Evolutionary conservation across 352 stramenopile species (phyloP).

Genomic region (Globisporangium nunn): DNA sequence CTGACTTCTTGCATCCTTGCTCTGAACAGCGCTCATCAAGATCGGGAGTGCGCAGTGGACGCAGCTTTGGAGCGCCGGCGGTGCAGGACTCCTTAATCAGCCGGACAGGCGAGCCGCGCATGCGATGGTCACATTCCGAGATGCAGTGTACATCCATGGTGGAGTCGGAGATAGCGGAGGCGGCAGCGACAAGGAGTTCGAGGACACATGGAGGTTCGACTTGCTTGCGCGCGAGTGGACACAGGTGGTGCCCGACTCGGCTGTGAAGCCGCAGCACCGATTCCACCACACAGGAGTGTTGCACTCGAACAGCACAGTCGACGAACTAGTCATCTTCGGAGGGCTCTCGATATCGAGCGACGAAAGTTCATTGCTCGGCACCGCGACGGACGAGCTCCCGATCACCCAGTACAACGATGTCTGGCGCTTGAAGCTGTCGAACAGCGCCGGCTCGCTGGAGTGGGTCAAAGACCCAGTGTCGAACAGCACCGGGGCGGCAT

Average conservation of each 20-base stretch:
- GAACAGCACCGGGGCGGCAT: slow-evolving; percentile 1
- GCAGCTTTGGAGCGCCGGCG: slow-evolving; percentile 32
- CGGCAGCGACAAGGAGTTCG: slow-evolving; percentile 40
- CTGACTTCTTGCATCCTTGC: neutral
- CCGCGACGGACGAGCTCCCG: slow-evolving; percentile 10
- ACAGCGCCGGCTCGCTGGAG: neutral
- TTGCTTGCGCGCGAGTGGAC: slow-evolving; percentile 26
- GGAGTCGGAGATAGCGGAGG: slow-evolving; percentile 29
- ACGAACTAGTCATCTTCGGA: slow-evolving; percentile 48
- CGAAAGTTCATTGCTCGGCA: neutral
- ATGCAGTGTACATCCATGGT: slow-evolving; percentile 58
- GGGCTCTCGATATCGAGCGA: slow-evolving; percentile 29
- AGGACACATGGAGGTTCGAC: slow-evolving; percentile 72
- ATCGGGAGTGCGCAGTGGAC: slow-evolving; percentile 35
- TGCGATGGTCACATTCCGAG: slow-evolving; percentile 31
- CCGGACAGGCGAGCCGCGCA: slow-evolving; percentile 51
- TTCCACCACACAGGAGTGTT: slow-evolving; percentile 38
- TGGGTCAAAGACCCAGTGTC: slow-evolving; percentile 31
- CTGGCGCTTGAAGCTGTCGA: slow-evolving; percentile 33
- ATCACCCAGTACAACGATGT: slow-evolving; percentile 49
- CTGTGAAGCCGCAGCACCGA: slow-evolving; percentile 20
- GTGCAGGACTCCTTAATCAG: slow-evolving; percentile 10
- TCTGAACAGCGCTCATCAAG: neutral
- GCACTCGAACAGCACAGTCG: slow-evolving; percentile 30
- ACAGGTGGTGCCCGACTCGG: slow-evolving; percentile 15